Base-by-base conservation (phyloP, 2,329 filamentous ascomycete species). In the Grosmannia clavigera region DNA sequence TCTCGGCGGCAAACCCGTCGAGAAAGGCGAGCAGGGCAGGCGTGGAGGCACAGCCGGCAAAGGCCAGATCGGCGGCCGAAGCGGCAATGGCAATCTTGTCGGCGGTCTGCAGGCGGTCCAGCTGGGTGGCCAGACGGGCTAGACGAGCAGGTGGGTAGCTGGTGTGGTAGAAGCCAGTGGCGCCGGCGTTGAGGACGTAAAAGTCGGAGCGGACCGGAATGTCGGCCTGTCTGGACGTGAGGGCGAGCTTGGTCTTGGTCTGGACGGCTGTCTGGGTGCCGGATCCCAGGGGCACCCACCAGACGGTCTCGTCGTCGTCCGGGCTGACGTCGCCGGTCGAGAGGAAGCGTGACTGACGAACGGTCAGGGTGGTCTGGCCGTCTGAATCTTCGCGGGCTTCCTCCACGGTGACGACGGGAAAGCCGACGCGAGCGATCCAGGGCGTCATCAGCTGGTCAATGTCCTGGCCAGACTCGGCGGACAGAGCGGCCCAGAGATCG, bases 391-490 rank as follows among this genome's bases (percentile, higher is more conserved):
- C 94, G 27, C 92, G 85, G 25, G 52, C 35, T 73, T 97, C 94
- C 27, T 86, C 81, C 19, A 97, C 82, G 2, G 88, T 95, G 25
- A 99, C 75, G 16, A 97, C 85, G 0, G 94, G 94, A 73, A 96
- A 95, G 1, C 94, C 94, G 65, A 97, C 95, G 75, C 92, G 94
- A 67, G 87, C 85, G 69, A 97, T 96, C 94, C 94, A 99, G 22
- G 88, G 85, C 65, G 90, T 80, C 92, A 99, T 99, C 69, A 97
- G 87, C 56, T 79, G 78, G 65, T 86, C 85, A 43, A 99, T 87
- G 69, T 97, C 88, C 70, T 90, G 84, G 40, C 90, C 90, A 10
- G 92, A 96, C 5, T 88, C 90, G 67, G 95, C 84, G 70, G 87
- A 89, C 55, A 99, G 78, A 10, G 92, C 90, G 61, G 84, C 81